Conservation (phyloP, 2,329 filamentous ascomycete species). For the Karstenula rhodostoma region DNA sequence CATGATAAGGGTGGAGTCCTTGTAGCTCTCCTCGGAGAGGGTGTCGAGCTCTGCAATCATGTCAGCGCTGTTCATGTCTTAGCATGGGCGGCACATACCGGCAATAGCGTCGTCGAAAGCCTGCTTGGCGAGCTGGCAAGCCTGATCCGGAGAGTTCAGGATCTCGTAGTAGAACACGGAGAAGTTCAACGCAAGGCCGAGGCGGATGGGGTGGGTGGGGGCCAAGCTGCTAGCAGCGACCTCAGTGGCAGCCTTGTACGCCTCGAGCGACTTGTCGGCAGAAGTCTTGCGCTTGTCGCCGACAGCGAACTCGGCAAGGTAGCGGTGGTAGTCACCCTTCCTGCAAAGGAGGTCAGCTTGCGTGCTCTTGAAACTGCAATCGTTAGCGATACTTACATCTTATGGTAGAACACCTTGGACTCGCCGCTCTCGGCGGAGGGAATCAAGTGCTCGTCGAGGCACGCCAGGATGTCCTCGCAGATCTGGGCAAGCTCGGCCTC, state of each 20-base stretch:
- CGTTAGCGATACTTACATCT: conserved; percentile 73
- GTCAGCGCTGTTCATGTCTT: conserved; percentile 24
- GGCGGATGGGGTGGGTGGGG: conserved; percentile 90
- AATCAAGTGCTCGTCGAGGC: conserved; percentile 93
- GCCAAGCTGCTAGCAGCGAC: conserved; percentile 88
- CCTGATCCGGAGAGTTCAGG: conserved; percentile 96
- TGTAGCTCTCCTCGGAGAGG: conserved; percentile 98
- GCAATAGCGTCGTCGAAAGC: conserved; percentile 97
- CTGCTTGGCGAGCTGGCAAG: conserved; percentile 96
- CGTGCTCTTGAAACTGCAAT: not conserved
- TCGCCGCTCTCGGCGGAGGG: conserved; percentile 93
- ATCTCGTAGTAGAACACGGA: conserved; percentile 99
- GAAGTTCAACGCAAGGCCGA: conserved; percentile 93
- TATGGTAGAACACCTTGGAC: conserved; percentile 99
- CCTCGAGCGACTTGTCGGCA: conserved; percentile 92
- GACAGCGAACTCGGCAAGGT: conserved; percentile 95
- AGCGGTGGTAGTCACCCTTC: conserved; percentile 99
- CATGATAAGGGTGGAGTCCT: conserved; percentile 99
- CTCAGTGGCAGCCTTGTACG: conserved; percentile 94
- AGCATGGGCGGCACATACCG: conserved; percentile 57
- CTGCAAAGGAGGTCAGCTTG: conserved; percentile 58
- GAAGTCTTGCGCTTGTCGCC: conserved; percentile 95
- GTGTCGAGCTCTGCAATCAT: conserved; percentile 81
- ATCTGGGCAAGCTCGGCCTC: conserved; percentile 96
- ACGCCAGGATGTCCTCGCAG: conserved; percentile 95